phyloP scores from a whole-genome alignment of 78 protist genomes.

The Cyanophora paradoxa region DNA sequence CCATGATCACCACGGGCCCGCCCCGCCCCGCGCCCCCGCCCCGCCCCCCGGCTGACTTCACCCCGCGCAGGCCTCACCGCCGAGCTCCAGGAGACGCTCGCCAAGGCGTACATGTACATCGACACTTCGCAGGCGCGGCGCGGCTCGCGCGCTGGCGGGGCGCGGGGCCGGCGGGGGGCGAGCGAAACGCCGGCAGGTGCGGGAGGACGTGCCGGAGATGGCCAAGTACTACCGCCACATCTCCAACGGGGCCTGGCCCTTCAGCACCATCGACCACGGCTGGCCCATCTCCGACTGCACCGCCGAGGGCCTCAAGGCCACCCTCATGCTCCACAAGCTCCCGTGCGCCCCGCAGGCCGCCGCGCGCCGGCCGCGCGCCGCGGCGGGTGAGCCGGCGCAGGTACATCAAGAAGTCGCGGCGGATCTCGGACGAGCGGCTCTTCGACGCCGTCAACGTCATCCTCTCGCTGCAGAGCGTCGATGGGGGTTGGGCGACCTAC shows the following conservation, averaged over 20 bases:
- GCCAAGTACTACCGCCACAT: conserved; percentile 51
- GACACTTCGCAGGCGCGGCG: conserved; percentile 68
- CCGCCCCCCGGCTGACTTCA: neutral
- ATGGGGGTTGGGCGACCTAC: conserved; percentile 69
- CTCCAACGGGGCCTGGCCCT: conserved; percentile 84
- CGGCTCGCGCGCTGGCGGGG: too few species aligned
- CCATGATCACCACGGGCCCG: conserved; percentile 21
- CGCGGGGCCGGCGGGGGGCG: conserved; percentile 1
- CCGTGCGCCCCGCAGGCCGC: neutral
- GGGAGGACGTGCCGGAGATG: conserved; percentile 17
- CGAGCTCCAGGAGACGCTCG: conserved; percentile 29
- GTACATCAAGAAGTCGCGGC: neutral
- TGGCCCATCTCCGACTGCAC: conserved; percentile 90
- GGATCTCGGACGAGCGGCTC: conserved; percentile 40
- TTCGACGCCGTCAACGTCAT: conserved; percentile 70
- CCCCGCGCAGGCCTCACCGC: neutral
- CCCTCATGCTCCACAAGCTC: conserved; percentile 11
- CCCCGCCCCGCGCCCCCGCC: neutral
- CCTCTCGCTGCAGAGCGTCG: conserved; percentile 41
- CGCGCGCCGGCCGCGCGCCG: too few species aligned
- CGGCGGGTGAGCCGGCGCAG: too few species aligned
- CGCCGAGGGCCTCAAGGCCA: conserved; percentile 72
- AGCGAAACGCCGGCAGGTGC: neutral
- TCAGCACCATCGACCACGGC: conserved; percentile 79
- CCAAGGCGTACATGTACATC: conserved; percentile 47